Percentiles rank a stretch among this genome's conserved stretches.
Conservation (phyloP, 352 stramenopile genomes). For the Pythium grandisporangium region DNA sequence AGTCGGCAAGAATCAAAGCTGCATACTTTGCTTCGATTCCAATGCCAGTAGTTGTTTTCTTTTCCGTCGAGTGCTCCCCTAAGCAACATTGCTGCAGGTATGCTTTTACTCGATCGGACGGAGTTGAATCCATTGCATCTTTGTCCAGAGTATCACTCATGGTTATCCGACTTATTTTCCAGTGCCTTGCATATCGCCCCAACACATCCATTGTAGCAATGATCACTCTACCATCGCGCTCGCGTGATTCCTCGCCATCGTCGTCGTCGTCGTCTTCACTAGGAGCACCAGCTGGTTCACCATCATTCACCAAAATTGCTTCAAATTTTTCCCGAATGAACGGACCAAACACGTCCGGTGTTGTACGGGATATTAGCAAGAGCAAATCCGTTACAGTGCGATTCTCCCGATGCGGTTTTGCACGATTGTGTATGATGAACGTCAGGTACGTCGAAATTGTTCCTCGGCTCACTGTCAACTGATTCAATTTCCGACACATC, state of each 20-base stretch:
- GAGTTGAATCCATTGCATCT: conserved; percentile 12
- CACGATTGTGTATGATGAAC: conserved; percentile 23
- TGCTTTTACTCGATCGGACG: conserved; percentile 21
- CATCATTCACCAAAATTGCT: conserved; percentile 37
- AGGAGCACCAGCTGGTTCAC: too few relatives aligned
- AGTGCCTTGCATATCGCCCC: conserved; percentile 44
- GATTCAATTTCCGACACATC: conserved; percentile 68
- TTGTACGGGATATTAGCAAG: conserved; percentile 30
- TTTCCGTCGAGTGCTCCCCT: conserved; percentile 13
- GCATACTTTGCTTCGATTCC: conserved; percentile 36
- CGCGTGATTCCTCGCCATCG: conserved; percentile 10
- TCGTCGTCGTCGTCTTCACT: conserved; percentile 20
- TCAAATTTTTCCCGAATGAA: conserved; percentile 46
- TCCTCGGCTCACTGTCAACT: conserved; percentile 52
- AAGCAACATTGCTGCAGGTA: conserved; percentile 47
- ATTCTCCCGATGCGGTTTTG: conserved; percentile 27
- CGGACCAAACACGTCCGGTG: conserved; percentile 36
- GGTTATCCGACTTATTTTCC: conserved; percentile 12
- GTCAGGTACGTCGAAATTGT: conserved; percentile 24
- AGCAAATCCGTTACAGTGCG: conserved; percentile 47
- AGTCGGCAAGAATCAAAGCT: conserved; percentile 36
- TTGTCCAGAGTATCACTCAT: conserved; percentile 10
- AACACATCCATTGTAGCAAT: conserved; percentile 39
- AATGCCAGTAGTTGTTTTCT: conserved; percentile 7
- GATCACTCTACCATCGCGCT: conserved; percentile 28